Base-by-base conservation (phyloP, 2,329 filamentous ascomycete species). In the Westerdykella aurantiaca region DNA sequence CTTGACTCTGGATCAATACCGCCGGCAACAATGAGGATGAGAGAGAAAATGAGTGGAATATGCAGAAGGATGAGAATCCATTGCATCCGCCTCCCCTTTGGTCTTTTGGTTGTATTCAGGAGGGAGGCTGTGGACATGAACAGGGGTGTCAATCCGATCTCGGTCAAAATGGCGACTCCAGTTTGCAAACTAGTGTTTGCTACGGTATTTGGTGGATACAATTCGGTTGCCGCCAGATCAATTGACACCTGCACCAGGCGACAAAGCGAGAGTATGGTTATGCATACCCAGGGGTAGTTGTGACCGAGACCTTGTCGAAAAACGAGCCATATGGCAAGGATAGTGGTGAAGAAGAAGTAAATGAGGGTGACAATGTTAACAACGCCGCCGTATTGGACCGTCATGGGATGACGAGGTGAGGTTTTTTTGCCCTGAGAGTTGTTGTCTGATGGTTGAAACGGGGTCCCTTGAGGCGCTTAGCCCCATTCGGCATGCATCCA, bases 11-110 rank as follows among this genome's bases (percentile, higher is more conserved):
- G 58, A 50, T 66, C 63, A 39, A 66, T 64, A 23, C 60, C 61
- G 17, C 63, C 63, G 25, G 63, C 61, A 17, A 66, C 54, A 41
- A 64, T 66, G 31, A 66, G 55, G 39, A 64, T 56, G 38, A 66
- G 60, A 2, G 63, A 66, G 38, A 63, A 55, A 17, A 61, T 43
- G 16, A 66, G 49, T 6, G 63, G 63, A 37, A 66, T 50, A 38
- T 66, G 58, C 1, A 63, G 47, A 14, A 61, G 49, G 9, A 66
- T 49, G 25, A 66, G 51, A 40, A 66, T 58, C 63, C 63, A 66
- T 52, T 66, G 63, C 63, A 66, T 66, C 35, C 61, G 58, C 23
- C 63, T 52, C 35, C 63, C 63, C 43, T 66, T 66, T 10, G 63
- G 63, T 35, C 57, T 48, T 5, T 57, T 55, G 1, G 61, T 66